A percentile compares a stretch with the other conserved stretches of the same genome.
phyloP scores from a whole-genome alignment of 495 filamentous ascomycete genomes.

The Recurvomyces mirabilis region DNA sequence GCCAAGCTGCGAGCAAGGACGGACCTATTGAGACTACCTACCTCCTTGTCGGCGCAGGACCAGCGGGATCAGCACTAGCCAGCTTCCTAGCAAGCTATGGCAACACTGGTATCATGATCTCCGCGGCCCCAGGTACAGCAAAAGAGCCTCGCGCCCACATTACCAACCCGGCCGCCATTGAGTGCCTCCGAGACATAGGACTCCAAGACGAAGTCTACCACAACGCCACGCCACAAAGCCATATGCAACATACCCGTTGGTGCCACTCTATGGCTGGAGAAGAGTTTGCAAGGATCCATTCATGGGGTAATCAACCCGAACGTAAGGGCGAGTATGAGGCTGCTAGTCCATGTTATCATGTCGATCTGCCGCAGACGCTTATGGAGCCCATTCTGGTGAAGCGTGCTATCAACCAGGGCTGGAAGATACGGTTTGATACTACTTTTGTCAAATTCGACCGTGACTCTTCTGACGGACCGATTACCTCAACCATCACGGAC shows the following conservation, averaged over 20 bases:
- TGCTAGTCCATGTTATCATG: constrained; percentile 33
- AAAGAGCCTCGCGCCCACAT: constrained; percentile 47
- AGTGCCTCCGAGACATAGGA: constrained; percentile 48
- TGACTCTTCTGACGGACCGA: constrained; percentile 20
- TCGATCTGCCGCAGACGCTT: constrained; percentile 37
- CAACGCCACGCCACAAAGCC: constrained; percentile 30
- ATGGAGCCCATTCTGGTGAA: constrained; percentile 37
- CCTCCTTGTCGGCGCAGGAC: constrained; percentile 46
- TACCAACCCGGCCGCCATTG: constrained; percentile 49
- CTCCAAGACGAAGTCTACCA: constrained; percentile 36
- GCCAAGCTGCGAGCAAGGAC: not conserved
- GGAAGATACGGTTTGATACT: constrained; percentile 34
- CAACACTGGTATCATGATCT: constrained; percentile 39
- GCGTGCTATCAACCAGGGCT: constrained; percentile 31
- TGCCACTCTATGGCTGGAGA: constrained; percentile 43
- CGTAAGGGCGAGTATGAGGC: constrained; percentile 42
- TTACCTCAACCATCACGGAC: constrained; percentile 34
- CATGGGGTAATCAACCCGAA: constrained; percentile 42
- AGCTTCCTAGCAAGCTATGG: constrained; percentile 45
- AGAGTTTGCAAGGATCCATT: constrained; percentile 42
- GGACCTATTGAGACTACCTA: constrained; percentile 32
- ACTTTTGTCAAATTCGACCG: constrained; percentile 27
- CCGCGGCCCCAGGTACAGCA: constrained; percentile 36
- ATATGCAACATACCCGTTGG: constrained; percentile 43
- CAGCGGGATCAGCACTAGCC: constrained; percentile 44